These are phyloP conservation scores for Pilatotrama ljubarskyi DNA, from an alignment of 768 basidiomycete genomes.

Conservation along the genomic window DNA sequence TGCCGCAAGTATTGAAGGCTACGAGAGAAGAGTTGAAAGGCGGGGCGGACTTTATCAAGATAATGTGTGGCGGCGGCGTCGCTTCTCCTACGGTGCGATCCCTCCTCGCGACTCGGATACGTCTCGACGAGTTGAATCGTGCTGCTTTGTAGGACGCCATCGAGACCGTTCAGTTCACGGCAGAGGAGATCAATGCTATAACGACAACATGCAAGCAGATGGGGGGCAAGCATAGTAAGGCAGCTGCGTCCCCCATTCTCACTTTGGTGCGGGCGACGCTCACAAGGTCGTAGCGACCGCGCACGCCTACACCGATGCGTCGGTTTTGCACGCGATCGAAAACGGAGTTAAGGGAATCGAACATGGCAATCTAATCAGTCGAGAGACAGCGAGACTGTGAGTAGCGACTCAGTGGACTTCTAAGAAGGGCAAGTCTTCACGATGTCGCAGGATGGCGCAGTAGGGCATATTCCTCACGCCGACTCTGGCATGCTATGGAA, in stretches of 20 bases:
- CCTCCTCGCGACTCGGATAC: neutral
- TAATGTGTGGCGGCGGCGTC: conserved; percentile 45
- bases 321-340: conserved; percentile 45
- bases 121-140: neutral
- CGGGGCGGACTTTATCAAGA: conserved; percentile 45
- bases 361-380: conserved; percentile 46
- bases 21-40: conserved; percentile 39
- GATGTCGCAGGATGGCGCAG: conserved; percentile 40
- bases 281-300: conserved; percentile 27
- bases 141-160: conserved; percentile 34
- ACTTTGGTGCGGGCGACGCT: neutral
- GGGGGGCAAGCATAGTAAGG: conserved; percentile 40
- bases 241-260: neutral
- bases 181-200: conserved; percentile 45
- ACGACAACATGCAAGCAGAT: conserved; percentile 42
- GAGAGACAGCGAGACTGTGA: conserved; percentile 39
- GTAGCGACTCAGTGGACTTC: neutral
- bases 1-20: conserved; percentile 39
- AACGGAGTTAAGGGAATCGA: conserved; percentile 47
- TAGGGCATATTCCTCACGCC: conserved; percentile 46
- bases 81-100: conserved; percentile 37
- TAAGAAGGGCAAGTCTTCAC: too few relatives aligned
- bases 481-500: conserved; percentile 43
- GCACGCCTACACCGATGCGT: conserved; percentile 40
- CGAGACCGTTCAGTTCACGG: conserved; percentile 44